A percentile compares a stretch with the other conserved stretches of the same genome.
Conservation (phyloP, 495 filamentous ascomycete species). For the Endocarpon pusillum region DNA sequence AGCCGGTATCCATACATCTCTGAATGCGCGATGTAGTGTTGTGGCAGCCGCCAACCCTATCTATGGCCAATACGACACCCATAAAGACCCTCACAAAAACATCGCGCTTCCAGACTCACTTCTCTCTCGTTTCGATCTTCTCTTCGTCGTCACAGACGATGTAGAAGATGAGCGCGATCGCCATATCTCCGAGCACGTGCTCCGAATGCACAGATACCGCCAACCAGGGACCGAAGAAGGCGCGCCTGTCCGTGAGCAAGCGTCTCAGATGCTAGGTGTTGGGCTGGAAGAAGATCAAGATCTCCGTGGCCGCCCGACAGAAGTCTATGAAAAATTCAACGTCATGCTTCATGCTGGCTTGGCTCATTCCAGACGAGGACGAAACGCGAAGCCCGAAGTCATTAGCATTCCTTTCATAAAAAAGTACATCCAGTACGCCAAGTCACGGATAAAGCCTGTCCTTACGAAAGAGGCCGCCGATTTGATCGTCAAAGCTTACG, state of each 20-base stretch:
- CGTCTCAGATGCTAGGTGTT: conserved; percentile 71
- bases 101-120: conserved; percentile 96
- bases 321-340: conserved; percentile 94
- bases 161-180: conserved; percentile 86
- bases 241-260: conserved; percentile 80
- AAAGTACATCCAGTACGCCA: conserved; percentile 99
- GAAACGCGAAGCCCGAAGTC: conserved; percentile 62
- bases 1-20: conserved; percentile 92
- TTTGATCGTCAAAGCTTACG: conserved; percentile 85
- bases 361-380: conserved; percentile 51
- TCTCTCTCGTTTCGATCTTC: conserved; percentile 93
- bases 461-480: conserved; percentile 86
- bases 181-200: conserved; percentile 86
- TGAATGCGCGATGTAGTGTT: conserved; percentile 94
- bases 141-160: conserved; percentile 96
- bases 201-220: conserved; percentile 94
- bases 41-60: conserved; percentile 95
- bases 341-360: conserved; percentile 90
- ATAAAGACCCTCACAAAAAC: conserved; percentile 97
- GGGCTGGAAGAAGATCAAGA: conserved; percentile 67
- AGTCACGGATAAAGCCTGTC: conserved; percentile 75
- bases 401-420: conserved; percentile 97
- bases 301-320: conserved; percentile 48
- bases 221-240: conserved; percentile 91
- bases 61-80: conserved; percentile 94